Evolutionary conservation across 495 filamentous ascomycete species (phyloP), one percentile per base, ranked within the genome.

Genomic region (Tuber brumale): DNA sequence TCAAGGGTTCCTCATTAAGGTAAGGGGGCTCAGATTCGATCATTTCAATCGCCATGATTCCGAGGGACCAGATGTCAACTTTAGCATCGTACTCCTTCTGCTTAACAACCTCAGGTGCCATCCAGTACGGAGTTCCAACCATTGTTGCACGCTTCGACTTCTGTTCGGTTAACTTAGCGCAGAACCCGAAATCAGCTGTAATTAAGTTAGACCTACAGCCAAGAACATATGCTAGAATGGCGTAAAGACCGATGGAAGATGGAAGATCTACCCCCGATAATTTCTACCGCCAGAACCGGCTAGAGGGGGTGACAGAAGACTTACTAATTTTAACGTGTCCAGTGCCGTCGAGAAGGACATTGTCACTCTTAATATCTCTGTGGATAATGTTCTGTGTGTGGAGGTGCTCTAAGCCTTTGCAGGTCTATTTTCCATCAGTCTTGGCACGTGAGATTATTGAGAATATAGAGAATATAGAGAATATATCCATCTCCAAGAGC

Each of bases 21-120:
- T 99, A 98, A 0, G 95, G 95, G 10, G 95, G 95, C 83, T 99
- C 95, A 18, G 92, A 95, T 85, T 99, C 96, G 82, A 99, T 99
- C 96, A 99, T 97, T 86, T 99, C 95, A 80, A 99, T 99, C 61
- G 95, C 95, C 95, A 98, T 99, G 86, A 99, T 99, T 81, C 95
- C 95, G 71, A 99, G 87, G 19, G 95, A 97, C 95, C 95, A 98
- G 80, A 97, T 97, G 82, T 99, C 95, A 74, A 98, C 95, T 88
- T 99, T 99, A 79, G 92, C 91, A 51, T 94, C 95, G 82, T 99
- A 99, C 84, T 97, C 94, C 87, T 97, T 97, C 84, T 97, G 95
- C 86, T 97, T 98, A 82, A 99, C 95, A 23, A 99, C 95, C 84
- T 99, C 95, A 45, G 95, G 95, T 3, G 95, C 95, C 95, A 99